These are phyloP conservation scores for Sanghuangporus baumii DNA, from an alignment of 1,284 basidiomycete species.

Conservation along the genomic window DNA sequence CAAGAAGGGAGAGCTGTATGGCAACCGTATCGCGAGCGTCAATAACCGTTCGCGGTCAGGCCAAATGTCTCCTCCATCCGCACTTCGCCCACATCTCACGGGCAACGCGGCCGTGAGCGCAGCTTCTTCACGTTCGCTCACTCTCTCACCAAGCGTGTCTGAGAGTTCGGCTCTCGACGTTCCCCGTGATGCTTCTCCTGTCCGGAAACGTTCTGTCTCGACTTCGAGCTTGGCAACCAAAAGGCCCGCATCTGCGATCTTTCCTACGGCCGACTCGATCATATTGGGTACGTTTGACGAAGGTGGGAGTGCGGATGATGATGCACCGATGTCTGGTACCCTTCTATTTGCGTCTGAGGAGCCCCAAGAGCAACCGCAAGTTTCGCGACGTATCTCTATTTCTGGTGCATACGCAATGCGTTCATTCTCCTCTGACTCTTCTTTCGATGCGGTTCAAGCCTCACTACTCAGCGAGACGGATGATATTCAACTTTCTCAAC, in stretches of 20 bases:
- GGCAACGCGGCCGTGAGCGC: not conserved
- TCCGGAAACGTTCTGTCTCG: constrained; percentile 16
- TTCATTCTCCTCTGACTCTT: not conserved
- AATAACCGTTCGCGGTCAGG: not conserved
- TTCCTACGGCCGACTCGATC: not conserved
- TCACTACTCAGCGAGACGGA: not conserved
- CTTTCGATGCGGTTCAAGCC: not conserved
- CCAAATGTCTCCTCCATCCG: constrained; percentile 1
- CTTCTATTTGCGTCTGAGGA: constrained; percentile 5
- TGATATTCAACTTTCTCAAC: not conserved
- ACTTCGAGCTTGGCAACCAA: constrained; percentile 9
- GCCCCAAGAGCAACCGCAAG: not conserved
- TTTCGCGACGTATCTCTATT: not conserved
- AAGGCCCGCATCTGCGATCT: not conserved
- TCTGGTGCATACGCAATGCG: constrained; percentile 4
- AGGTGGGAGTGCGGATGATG: not conserved
- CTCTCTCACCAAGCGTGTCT: not conserved
- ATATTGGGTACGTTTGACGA: not conserved
- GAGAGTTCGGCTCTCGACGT: not conserved
- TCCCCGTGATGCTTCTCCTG: constrained; percentile 1
- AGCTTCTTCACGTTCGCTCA: not conserved
- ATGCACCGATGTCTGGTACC: not conserved
- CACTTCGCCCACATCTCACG: constrained; percentile 3
- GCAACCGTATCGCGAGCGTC: constrained; percentile 48
- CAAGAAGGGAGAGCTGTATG: constrained; percentile 61